phyloP scores from a whole-genome alignment of 352 stramenopile species.

The Plasmopara muralis region DNA sequence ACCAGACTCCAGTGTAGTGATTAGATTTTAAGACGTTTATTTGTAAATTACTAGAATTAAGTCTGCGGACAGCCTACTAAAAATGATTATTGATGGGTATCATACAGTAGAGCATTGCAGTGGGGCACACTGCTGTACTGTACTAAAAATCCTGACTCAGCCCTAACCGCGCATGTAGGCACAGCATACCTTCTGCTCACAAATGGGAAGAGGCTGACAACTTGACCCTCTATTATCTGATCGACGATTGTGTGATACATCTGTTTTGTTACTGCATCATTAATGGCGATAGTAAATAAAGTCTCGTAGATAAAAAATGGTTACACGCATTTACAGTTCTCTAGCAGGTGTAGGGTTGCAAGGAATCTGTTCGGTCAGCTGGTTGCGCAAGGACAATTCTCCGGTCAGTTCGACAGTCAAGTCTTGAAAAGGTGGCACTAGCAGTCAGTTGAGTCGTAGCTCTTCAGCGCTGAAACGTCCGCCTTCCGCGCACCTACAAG shows the following conservation, averaged over 20 bases:
- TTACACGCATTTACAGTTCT: background rate
- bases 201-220: conserved; percentile 24
- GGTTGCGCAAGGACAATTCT: conserved; percentile 22
- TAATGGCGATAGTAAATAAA: background rate
- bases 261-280: background rate
- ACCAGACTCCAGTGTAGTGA: no score
- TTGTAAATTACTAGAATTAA: no score
- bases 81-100: no score
- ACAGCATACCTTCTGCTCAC: conserved; percentile 14
- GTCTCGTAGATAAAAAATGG: background rate
- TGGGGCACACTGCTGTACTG: no score
- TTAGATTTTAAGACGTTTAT: no score
- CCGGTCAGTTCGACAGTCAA: conserved; percentile 7
- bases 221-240: conserved; percentile 27
- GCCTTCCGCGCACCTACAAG: background rate
- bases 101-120: no score
- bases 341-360: conserved; percentile 6
- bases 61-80: no score
- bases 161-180: conserved; percentile 5
- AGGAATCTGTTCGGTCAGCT: conserved; percentile 34
- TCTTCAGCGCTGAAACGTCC: conserved; percentile 14
- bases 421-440: conserved; percentile 6
- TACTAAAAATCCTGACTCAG: background rate
- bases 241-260: conserved; percentile 11
- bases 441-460: conserved; percentile 15